phyloP scores from a whole-genome alignment of 2,329 filamentous ascomycete genomes.

The Aspergillus floridensis region DNA sequence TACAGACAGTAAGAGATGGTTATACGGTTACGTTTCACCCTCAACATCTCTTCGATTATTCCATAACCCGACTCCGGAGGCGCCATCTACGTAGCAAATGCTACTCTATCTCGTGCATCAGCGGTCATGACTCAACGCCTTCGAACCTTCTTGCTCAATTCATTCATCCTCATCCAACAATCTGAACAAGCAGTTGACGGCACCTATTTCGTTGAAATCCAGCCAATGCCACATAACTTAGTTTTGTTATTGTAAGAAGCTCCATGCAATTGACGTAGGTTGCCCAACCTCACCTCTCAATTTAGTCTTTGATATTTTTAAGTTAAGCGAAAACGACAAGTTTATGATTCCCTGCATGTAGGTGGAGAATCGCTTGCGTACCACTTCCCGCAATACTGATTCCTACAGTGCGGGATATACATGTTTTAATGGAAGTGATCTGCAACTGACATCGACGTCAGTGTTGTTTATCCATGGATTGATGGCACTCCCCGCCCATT shows the following conservation, averaged over 20 bases:
- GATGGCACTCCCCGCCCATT: neutral
- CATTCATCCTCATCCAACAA: too few relatives aligned
- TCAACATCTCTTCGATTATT: constrained; percentile 24
- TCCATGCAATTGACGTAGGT: neutral
- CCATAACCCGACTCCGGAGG: neutral
- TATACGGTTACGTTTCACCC: constrained; percentile 40
- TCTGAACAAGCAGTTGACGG: neutral
- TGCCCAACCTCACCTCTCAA: too few relatives aligned
- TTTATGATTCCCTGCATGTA: neutral
- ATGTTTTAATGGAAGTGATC: neutral
- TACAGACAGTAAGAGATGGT: constrained; percentile 23
- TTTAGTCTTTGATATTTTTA: too few relatives aligned
- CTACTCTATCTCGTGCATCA: neutral
- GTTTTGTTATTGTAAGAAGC: neutral
- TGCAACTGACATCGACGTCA: neutral
- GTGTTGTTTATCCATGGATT: neutral
- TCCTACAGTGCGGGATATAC: neutral
- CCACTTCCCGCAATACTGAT: neutral
- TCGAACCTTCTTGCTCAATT: neutral
- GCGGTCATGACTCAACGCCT: neutral
- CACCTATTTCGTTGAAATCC: too few relatives aligned
- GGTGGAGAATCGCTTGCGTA: neutral
- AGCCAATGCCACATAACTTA: too few relatives aligned
- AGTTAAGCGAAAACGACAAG: too few relatives aligned
- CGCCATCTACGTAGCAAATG: neutral